Evolutionary conservation across 129 eudicot genomes (phyloP), one percentile per base, ranked within the genome.

Genomic region (Artemisia tridentata): DNA sequence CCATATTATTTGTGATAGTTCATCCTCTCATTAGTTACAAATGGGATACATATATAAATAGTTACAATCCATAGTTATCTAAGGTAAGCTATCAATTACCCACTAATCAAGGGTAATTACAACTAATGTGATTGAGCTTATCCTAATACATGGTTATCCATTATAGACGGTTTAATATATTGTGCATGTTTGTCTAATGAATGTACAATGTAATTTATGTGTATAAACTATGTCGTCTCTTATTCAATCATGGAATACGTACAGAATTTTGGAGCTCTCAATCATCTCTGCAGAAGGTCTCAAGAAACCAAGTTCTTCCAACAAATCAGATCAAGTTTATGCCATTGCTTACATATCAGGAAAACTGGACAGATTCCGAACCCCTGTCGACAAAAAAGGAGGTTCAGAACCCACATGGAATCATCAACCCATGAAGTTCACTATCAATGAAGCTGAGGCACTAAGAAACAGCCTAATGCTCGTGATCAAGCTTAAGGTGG

Each of bases 351-450:
- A 74, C 15, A 72, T 88, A 76, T 53, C 83, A 48, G 87, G 88
- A 11, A 56, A 31, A 17, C 13, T 3, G 34, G 72, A 53, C 10
- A 78, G 72, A 54, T 86, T 79, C 67, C 74, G 63, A 27, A 76
- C 95, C 55, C 80, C 75, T 3, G 83, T 82, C 18, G 85, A 82
- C 17, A 66, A 55, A 34, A 75, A 78, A 50, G 89, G 84, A 3
- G 83, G 78, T 53, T 53, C 81, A 20, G 71, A 75, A 25, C 95
- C 95, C 8, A 56, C 73, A 6, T 87, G 95, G 95, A 84, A 87
- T 50, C 82, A 71, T 67, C 34, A 29, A 29, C 84, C 87, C 43
- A 80, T 84, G 75, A 74, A 62, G 53, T 87, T 84, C 63, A 68
- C 78, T 12, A 63, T 87, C 20, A 85, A 84, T 11, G 93, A 87